Percentiles rank a stretch among this genome's conserved stretches.
phyloP scores from a whole-genome alignment of 768 basidiomycete genomes.

The Megacollybia marginata region DNA sequence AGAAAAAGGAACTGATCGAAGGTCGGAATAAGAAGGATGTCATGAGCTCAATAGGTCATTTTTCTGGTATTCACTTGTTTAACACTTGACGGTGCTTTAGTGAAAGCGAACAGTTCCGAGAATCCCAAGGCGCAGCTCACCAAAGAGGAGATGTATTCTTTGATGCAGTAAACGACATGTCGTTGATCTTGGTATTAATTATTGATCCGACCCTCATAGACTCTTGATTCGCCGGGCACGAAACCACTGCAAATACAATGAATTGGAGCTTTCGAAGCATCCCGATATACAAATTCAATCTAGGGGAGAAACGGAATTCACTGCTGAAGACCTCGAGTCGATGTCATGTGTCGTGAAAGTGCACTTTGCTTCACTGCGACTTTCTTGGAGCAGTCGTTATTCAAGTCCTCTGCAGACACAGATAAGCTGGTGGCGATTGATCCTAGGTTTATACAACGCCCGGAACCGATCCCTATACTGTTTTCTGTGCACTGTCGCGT shows the following conservation, averaged over 20 bases:
- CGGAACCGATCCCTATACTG: no score
- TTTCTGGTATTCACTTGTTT: no score
- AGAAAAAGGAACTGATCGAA: neutral
- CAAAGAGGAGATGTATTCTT: slow-evolving; percentile 41
- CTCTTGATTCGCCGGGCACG: slow-evolving; percentile 50
- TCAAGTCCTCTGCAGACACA: no score
- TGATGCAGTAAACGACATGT: slow-evolving; percentile 25
- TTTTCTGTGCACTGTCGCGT: no score
- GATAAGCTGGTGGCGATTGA: no score
- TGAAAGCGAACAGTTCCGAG: slow-evolving; percentile 48
- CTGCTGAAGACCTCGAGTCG: slow-evolving; percentile 20
- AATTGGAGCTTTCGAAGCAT: slow-evolving; percentile 52
- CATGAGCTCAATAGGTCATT: no score
- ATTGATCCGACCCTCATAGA: slow-evolving; percentile 3
- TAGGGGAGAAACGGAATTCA: slow-evolving; percentile 9
- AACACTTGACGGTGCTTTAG: slow-evolving; percentile 20
- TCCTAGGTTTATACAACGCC: no score
- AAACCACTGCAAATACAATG: slow-evolving; percentile 52
- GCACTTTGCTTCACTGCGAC: neutral
- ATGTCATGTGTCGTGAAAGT: slow-evolving; percentile 22
- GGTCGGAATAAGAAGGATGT: no score
- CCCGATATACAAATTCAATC: slow-evolving; percentile 41
- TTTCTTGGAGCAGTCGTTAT: no score
- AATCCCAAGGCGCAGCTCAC: slow-evolving; percentile 33
- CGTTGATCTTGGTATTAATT: neutral